Evolutionary conservation across 148 eudicot genomes (phyloP).

Genomic region (Drosera capensis): DNA sequence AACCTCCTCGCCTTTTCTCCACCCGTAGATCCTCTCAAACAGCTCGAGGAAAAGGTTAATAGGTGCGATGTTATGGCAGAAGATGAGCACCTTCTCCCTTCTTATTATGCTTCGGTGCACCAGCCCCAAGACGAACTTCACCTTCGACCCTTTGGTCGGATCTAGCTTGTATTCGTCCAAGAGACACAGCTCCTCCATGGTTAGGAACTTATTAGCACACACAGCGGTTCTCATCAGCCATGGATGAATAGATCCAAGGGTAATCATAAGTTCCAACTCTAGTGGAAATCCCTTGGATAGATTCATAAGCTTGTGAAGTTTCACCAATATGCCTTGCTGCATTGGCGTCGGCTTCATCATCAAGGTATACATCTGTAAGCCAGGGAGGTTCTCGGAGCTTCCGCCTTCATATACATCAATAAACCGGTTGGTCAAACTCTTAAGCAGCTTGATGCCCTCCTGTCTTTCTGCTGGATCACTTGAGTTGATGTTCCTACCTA

Average conservation of each 20-base stretch:
- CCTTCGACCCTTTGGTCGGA: conserved; percentile 77
- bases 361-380: conserved; percentile 68
- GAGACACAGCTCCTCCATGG: conserved; percentile 32
- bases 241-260: conserved; percentile 85
- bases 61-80: conserved; percentile 93
- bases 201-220: conserved; percentile 59
- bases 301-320: conserved; percentile 52
- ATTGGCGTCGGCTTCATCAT: conserved; percentile 85
- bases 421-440: conserved; percentile 59
- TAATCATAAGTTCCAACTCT: conserved; percentile 79
- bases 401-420: conserved; percentile 90
- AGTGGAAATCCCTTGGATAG: conserved; percentile 66
- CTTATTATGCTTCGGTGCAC: conserved; percentile 66
- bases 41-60: conserved; percentile 61
- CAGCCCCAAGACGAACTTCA: conserved; percentile 64
- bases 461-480: conserved; percentile 34
- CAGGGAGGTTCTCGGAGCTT: conserved; percentile 64
- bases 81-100: conserved; percentile 73
- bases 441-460: conserved; percentile 49
- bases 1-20: conserved; percentile 79
- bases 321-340: conserved; percentile 51
- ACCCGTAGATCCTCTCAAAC: conserved; percentile 53
- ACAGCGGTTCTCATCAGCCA: conserved; percentile 70
- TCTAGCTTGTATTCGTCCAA: conserved; percentile 64
- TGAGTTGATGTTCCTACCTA: conserved; percentile 60